A percentile compares a stretch with the other conserved stretches of the same genome.
Evolutionary conservation across 2,329 filamentous ascomycete species (phyloP).

Genomic region (Delphinella strobiligena): DNA sequence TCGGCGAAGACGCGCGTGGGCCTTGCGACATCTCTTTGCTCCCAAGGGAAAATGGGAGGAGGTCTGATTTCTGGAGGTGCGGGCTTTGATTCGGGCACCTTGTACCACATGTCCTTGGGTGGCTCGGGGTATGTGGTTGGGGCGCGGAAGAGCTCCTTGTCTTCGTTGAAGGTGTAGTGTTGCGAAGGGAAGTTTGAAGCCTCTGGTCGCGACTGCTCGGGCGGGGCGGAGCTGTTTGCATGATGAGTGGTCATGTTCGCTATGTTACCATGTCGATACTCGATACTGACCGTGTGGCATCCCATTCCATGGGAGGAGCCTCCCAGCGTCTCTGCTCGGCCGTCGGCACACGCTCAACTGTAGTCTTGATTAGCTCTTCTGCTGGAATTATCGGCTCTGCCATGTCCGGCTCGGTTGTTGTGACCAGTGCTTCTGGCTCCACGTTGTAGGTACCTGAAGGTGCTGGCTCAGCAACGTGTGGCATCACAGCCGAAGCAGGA

Average conservation of each 20-base stretch:
- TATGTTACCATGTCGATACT: background rate
- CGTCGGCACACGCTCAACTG: constrained; percentile 31
- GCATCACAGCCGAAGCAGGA: constrained; percentile 11
- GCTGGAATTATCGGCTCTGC: constrained; percentile 30
- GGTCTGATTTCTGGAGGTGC: constrained; percentile 47
- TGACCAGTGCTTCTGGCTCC: constrained; percentile 18
- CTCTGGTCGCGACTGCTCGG: constrained; percentile 63
- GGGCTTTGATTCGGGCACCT: constrained; percentile 52
- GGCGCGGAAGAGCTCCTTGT: constrained; percentile 62
- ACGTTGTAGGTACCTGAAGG: constrained; percentile 9
- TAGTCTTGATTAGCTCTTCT: constrained; percentile 31
- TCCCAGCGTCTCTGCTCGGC: constrained; percentile 40
- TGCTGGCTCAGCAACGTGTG: constrained; percentile 21
- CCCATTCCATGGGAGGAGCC: constrained; percentile 49
- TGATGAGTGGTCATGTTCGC: constrained; percentile 1
- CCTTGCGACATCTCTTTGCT: constrained; percentile 51
- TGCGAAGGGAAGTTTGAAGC: constrained; percentile 69
- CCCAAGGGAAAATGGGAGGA: constrained; percentile 83
- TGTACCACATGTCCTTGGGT: constrained; percentile 78
- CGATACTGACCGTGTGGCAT: constrained; percentile 43
- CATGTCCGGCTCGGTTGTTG: constrained; percentile 30
- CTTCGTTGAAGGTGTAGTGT: constrained; percentile 73
- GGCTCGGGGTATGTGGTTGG: constrained; percentile 70
- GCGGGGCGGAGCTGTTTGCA: constrained; percentile 28
- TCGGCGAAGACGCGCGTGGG: constrained; percentile 55